These are phyloP conservation scores for Pleurotus ostreatus DNA, from an alignment of 768 basidiomycete species.

Conservation along the genomic window DNA sequence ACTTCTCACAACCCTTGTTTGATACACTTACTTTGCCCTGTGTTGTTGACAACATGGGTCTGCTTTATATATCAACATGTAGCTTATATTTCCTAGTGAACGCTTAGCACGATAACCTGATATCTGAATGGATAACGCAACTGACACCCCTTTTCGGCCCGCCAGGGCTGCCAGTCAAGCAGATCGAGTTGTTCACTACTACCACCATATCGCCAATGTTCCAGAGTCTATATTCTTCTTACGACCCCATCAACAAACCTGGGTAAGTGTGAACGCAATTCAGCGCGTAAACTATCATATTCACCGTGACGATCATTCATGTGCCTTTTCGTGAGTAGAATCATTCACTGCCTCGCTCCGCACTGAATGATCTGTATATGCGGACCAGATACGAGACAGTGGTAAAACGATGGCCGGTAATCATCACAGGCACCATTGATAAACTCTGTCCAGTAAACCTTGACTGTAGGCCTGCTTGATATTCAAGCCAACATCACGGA, in stretches of 20 bases:
- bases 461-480: slow-evolving; percentile 74
- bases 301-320: no score
- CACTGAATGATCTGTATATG: no score
- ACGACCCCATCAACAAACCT: slow-evolving; percentile 67
- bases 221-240: slow-evolving; percentile 58
- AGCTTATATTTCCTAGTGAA: not conserved
- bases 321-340: slow-evolving; percentile 41
- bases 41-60: slow-evolving; percentile 6
- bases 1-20: no score
- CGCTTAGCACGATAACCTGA: no score
- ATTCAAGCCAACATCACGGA: slow-evolving; percentile 78
- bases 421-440: slow-evolving; percentile 81
- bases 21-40: not conserved
- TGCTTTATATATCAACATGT: slow-evolving; percentile 1
- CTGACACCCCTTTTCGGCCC: not conserved
- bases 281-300: not conserved
- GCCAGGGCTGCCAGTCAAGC: no score
- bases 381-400: slow-evolving; percentile 70
- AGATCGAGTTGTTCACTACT: no score
- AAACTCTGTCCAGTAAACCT: slow-evolving; percentile 69
- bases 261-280: slow-evolving; percentile 38
- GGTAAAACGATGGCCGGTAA: slow-evolving; percentile 75
- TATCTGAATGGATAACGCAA: not conserved
- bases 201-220: slow-evolving; percentile 22
- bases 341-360: not conserved